Conservation (phyloP, 2,329 filamentous ascomycete genomes). For the Nakataea oryzae region DNA sequence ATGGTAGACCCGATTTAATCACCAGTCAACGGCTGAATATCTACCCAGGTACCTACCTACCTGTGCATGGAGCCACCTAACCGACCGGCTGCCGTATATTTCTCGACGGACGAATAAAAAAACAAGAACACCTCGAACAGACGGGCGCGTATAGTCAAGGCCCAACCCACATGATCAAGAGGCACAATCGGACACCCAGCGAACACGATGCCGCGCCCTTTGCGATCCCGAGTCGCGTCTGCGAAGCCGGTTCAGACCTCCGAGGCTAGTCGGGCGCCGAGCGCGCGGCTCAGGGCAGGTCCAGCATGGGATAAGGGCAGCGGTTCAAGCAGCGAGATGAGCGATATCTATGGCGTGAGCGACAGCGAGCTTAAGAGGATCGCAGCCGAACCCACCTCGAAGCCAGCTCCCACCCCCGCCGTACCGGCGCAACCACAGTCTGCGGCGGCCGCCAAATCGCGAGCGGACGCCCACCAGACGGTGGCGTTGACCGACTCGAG, state of each 20-base stretch:
- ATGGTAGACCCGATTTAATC: not conserved
- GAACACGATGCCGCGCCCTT: slow-evolving; percentile 3
- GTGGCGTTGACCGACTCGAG: slow-evolving; percentile 13
- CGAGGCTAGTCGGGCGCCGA: slow-evolving; percentile 1
- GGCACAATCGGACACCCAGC: not conserved
- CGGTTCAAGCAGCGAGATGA: slow-evolving; percentile 10
- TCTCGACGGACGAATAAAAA: not conserved
- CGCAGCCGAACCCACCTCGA: slow-evolving; percentile 6
- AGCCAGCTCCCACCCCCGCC: slow-evolving; percentile 3
- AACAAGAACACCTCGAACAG: not conserved
- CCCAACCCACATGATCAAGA: not conserved
- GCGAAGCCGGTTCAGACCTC: slow-evolving; percentile 2
- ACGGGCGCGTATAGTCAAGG: not conserved
- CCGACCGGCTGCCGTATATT: too few species aligned
- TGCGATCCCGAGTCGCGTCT: slow-evolving; percentile 4
- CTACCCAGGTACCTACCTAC: too few species aligned
- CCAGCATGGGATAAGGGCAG: not conserved
- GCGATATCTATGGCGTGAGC: slow-evolving; percentile 23
- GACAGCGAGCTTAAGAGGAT: slow-evolving; percentile 20
- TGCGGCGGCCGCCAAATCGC: not conserved
- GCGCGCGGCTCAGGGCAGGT: slow-evolving; percentile 5
- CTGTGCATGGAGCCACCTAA: too few species aligned
- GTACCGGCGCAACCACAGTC: slow-evolving; percentile 3
- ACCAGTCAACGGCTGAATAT: too few species aligned
- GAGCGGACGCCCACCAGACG: slow-evolving; percentile 9